A percentile compares a stretch with the other conserved stretches of the same genome.
These are phyloP conservation scores for Coniochaeta hoffmannii DNA, from an alignment of 2,329 filamentous ascomycete genomes.

Conservation along the genomic window DNA sequence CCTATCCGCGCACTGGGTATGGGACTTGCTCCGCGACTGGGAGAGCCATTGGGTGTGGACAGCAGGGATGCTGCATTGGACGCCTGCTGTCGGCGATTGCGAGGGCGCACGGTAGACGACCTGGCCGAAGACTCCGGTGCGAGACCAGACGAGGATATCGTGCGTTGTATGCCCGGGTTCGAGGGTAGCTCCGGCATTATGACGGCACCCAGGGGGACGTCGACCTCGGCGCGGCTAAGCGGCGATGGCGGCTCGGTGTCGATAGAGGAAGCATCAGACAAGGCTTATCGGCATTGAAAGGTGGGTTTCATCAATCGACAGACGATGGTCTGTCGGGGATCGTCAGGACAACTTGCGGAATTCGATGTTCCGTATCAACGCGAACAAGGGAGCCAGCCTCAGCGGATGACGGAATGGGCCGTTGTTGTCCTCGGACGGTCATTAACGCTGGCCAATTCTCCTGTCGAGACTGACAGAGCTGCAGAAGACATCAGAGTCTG, in stretches of 20 bases:
- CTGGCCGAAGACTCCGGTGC: slow-evolving; percentile 19
- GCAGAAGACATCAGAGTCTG: background rate
- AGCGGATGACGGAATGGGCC: background rate
- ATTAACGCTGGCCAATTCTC: background rate
- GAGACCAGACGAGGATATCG: slow-evolving; percentile 30
- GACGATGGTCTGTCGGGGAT: slow-evolving; percentile 1
- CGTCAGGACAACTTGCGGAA: background rate
- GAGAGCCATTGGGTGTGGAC: slow-evolving; percentile 20
- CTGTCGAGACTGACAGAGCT: background rate
- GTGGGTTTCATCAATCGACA: background rate
- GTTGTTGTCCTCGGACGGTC: background rate
- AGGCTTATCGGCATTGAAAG: slow-evolving; percentile 17
- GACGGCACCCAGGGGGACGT: slow-evolving; percentile 12
- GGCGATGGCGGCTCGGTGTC: slow-evolving; percentile 13
- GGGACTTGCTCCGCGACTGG: slow-evolving; percentile 36
- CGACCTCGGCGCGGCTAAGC: slow-evolving; percentile 17
- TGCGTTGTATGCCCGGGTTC: slow-evolving; percentile 16
- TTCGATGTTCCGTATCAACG: background rate
- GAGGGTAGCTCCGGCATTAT: slow-evolving; percentile 14
- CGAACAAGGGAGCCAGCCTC: background rate
- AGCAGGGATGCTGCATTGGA: slow-evolving; percentile 11
- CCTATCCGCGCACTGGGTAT: slow-evolving; percentile 35
- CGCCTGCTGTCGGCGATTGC: slow-evolving; percentile 12
- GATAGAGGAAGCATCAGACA: slow-evolving; percentile 16
- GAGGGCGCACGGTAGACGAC: slow-evolving; percentile 9